Percentiles rank a stretch among this genome's conserved stretches.
phyloP scores from a whole-genome alignment of 768 basidiomycete species.

The Mycena vitilis region DNA sequence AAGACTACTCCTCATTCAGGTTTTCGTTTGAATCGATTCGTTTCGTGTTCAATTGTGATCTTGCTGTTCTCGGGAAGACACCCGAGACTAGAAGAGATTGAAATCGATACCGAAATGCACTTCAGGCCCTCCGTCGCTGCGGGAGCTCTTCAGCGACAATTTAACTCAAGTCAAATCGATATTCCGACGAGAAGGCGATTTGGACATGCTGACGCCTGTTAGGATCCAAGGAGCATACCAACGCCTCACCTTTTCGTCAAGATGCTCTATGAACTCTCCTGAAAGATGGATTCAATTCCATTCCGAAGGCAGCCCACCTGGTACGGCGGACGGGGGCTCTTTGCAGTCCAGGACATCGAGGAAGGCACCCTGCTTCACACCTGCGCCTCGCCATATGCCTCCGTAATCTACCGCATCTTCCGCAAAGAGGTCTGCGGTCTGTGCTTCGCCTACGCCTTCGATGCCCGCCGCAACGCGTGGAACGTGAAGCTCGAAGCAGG shows the following conservation, averaged over 20 bases:
- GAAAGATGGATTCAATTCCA: conserved; percentile 16
- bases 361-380: conserved; percentile 57
- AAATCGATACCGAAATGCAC: no score
- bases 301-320: conserved; percentile 47
- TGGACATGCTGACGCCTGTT: not conserved
- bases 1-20: no score
- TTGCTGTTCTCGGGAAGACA: no score
- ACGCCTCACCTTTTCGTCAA: not conserved
- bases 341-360: conserved; percentile 55
- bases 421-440: conserved; percentile 74
- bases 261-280: conserved; percentile 1
- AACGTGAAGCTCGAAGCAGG: conserved; percentile 50
- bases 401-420: conserved; percentile 70
- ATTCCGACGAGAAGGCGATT: not conserved
- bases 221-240: not conserved
- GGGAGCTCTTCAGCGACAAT: no score
- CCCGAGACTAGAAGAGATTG: no score
- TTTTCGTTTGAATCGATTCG: no score
- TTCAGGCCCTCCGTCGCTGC: no score
- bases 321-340: conserved; percentile 66
- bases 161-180: no score
- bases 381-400: conserved; percentile 63
- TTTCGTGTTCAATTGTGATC: no score
- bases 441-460: conserved; percentile 73
- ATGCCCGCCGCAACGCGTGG: conserved; percentile 61